Percentiles rank a stretch among this genome's conserved stretches.
Conservation (phyloP, 495 filamentous ascomycete species). For the Aspergillus homomorphus region DNA sequence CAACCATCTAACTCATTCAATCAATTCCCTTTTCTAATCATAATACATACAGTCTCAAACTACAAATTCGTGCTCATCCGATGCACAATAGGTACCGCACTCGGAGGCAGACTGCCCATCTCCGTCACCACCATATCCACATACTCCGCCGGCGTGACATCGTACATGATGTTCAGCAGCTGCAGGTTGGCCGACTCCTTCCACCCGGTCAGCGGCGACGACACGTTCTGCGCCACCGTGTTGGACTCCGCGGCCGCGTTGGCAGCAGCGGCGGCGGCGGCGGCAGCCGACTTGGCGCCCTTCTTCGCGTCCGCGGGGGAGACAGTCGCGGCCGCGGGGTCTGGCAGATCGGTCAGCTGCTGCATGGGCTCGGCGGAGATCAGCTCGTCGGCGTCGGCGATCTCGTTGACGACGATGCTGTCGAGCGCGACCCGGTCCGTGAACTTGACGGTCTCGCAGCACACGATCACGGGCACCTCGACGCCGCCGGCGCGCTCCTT, state of each 20-base stretch:
- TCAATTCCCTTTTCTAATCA: slow-evolving; percentile 1
- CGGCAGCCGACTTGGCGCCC: slow-evolving; percentile 32
- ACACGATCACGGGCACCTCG: slow-evolving; percentile 77
- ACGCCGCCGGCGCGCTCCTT: slow-evolving; percentile 56
- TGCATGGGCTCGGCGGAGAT: slow-evolving; percentile 32
- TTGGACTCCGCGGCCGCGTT: slow-evolving; percentile 24
- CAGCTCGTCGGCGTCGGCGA: slow-evolving; percentile 68
- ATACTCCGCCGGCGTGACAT: slow-evolving; percentile 88
- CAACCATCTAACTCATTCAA: background rate
- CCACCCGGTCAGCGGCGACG: slow-evolving; percentile 55
- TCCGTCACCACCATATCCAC: slow-evolving; percentile 89
- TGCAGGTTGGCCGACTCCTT: slow-evolving; percentile 60
- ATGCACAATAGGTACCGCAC: slow-evolving; percentile 62
- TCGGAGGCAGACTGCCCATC: slow-evolving; percentile 81
- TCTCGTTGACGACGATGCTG: slow-evolving; percentile 89
- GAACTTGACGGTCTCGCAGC: slow-evolving; percentile 95
- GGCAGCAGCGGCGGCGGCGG: slow-evolving; percentile 19
- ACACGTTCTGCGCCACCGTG: slow-evolving; percentile 15
- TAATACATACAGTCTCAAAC: slow-evolving; percentile 5
- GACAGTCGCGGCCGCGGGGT: slow-evolving; percentile 25
- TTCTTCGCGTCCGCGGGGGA: slow-evolving; percentile 30
- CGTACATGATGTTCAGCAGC: slow-evolving; percentile 83
- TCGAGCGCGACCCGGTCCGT: slow-evolving; percentile 87
- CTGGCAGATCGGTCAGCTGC: slow-evolving; percentile 39
- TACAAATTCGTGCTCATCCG: slow-evolving; percentile 48